Base-by-base conservation (phyloP, 108 stramenopile species). In the Nitzschia putrida region DNA sequence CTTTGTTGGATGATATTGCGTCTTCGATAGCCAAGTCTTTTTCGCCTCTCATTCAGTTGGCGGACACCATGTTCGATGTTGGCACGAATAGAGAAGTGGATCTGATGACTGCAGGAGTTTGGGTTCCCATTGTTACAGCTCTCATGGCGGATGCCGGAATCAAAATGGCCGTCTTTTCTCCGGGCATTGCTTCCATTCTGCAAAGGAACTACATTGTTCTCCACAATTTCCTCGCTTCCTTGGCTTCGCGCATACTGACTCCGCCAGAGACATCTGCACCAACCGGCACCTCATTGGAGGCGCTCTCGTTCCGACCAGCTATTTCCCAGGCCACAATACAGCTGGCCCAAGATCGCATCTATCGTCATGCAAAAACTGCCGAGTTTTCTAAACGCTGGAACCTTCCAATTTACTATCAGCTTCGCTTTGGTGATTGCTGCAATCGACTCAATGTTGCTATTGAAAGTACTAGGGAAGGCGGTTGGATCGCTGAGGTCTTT, bases 361-460 rank as follows among this genome's bases (percentile, higher is more conserved):
- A 88, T 57, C 20, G 64, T 8, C 93, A 95, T 67, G 77, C 85
- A n/a, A 85, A 85, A 43, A 95, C 93, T 3, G 80, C 87, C 21
- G 93, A 95, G 34, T 95, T 89, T 78, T 85, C 84, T 24, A 91
- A 89, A 57, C 79, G 78, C 40, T 95, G 93, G 93, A 95, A 90
- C 44, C 71, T 95, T 21, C 91, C 93, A 29, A 95, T 95, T 57
- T 95, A 95, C 72, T 95, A 95, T 65, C 93, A 95, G 52, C 71
- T 95, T 24, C 83, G 93, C 65, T 92, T 92, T 52, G 89, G 89
- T 24, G 93, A 95, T 52, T 87, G 81, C 66, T 90, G 88, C 60
- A 82, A 64, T 53, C 86, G 93, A 40, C 71, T 95, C 29, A 90
- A 95, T 51, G 78, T 69, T 18, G 91, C 93, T 1, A 64, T 95